These are phyloP conservation scores for Picea glauca DNA, from an alignment of 75 land plant species.

Conservation along the genomic window DNA sequence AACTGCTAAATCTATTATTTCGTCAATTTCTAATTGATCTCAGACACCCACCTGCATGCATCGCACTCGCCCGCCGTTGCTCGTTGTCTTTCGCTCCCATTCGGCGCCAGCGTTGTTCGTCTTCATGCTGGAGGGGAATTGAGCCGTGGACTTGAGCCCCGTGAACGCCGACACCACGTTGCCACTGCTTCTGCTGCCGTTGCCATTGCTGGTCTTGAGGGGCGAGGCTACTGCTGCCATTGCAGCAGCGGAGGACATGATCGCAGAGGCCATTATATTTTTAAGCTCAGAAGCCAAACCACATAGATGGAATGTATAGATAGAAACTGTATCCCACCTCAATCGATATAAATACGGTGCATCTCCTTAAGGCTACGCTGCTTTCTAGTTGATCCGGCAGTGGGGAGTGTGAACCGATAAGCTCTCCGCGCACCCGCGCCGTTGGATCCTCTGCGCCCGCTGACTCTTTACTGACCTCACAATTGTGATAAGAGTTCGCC, in stretches of 20 bases:
- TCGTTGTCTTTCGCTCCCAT: slow-evolving; percentile 14
- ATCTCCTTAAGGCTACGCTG: too few species aligned
- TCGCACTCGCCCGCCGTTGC: slow-evolving; percentile 55
- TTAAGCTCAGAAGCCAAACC: too few species aligned
- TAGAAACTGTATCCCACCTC: too few species aligned
- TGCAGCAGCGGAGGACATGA: slow-evolving; percentile 21
- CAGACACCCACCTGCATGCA: slow-evolving; percentile 51
- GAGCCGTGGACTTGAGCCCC: slow-evolving; percentile 33
- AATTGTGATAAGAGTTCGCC: too few species aligned
- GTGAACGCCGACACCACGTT: slow-evolving; percentile 29
- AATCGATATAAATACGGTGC: too few species aligned
- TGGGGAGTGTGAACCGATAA: too few species aligned
- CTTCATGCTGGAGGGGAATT: slow-evolving; percentile 20
- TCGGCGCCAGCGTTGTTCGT: slow-evolving; percentile 12
- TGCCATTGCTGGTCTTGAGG: slow-evolving; percentile 9
- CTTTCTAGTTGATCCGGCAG: too few species aligned
- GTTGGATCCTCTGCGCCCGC: too few species aligned
- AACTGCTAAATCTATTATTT: neutral
- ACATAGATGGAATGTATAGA: too few species aligned
- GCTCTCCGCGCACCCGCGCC: too few species aligned
- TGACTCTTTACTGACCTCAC: too few species aligned
- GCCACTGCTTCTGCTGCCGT: neutral
- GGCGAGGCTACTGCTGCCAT: slow-evolving; percentile 3
- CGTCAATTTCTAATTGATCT: neutral
- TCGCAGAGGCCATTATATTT: slow-evolving; percentile 18